A percentile compares a stretch with the other conserved stretches of the same genome.
Evolutionary conservation across 139 green algal genomes (phyloP).

Genomic region (Parachlorella kessleri): DNA sequence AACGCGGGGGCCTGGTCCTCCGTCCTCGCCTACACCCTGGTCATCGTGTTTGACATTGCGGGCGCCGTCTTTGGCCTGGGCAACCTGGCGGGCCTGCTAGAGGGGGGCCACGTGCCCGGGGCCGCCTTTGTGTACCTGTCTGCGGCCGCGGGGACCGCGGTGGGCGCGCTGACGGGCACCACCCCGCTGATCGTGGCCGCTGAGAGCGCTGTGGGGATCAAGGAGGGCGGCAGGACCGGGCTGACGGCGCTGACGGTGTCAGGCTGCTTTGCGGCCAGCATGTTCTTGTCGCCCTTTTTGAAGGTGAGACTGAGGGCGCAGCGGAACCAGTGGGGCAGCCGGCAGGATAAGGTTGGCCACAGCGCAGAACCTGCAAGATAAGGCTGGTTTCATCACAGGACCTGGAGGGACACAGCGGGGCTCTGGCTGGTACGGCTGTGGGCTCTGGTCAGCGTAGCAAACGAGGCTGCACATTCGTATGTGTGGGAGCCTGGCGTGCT

Average conservation of each 20-base stretch:
- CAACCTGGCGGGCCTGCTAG: conserved; percentile 39
- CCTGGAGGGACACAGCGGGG: too few species aligned
- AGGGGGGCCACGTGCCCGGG: conserved; percentile 35
- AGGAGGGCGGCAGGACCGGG: conserved; percentile 70
- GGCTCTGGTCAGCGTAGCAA: too few species aligned
- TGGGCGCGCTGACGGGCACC: conserved; percentile 65
- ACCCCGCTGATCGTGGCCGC: conserved; percentile 69
- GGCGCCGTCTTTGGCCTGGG: conserved; percentile 50
- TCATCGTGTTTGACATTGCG: conserved; percentile 62
- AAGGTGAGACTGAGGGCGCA: too few species aligned
- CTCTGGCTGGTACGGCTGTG: too few species aligned
- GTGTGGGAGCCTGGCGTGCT: too few species aligned
- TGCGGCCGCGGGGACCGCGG: conserved; percentile 27
- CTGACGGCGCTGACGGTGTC: conserved; percentile 48
- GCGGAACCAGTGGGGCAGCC: too few species aligned
- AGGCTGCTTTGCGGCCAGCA: conserved; percentile 39
- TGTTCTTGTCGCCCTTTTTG: conserved; percentile 50
- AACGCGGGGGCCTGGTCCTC: conserved; percentile 10
- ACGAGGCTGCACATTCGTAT: too few species aligned
- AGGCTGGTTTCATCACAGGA: too few species aligned
- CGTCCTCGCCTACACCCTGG: conserved; percentile 41
- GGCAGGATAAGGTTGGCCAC: too few species aligned
- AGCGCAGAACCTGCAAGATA: too few species aligned
- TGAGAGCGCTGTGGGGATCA: conserved; percentile 37
- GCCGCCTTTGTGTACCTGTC: conserved; percentile 37